phyloP scores from a whole-genome alignment of 179 eudicot species.

The Silene vulgaris region DNA sequence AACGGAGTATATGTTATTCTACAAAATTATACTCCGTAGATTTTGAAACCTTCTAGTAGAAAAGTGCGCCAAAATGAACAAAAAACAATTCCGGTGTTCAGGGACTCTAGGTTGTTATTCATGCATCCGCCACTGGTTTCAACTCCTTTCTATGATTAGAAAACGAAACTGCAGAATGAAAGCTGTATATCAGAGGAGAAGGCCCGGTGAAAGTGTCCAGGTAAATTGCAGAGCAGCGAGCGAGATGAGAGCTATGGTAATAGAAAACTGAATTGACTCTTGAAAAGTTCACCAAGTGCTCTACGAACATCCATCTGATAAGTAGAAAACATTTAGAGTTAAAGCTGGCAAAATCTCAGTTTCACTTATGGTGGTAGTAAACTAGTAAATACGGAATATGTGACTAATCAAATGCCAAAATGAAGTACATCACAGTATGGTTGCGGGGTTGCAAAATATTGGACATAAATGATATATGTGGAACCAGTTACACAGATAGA shows the following conservation, averaged over 20 bases:
- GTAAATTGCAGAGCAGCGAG: background rate
- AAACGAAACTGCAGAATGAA: background rate
- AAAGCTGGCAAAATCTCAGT: background rate
- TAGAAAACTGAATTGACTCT: slow-evolving; percentile 54
- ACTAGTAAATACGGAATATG: background rate
- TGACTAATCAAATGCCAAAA: background rate
- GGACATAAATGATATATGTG: background rate
- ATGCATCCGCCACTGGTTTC: background rate
- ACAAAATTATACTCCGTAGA: background rate
- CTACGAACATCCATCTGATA: slow-evolving; percentile 89
- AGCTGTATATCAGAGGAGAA: background rate
- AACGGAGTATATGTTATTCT: too few species aligned
- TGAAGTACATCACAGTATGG: background rate
- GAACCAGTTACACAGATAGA: background rate
- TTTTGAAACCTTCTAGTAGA: background rate
- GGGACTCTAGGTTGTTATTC: background rate
- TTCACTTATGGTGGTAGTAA: background rate
- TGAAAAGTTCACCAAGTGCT: slow-evolving; percentile 81
- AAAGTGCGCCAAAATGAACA: background rate
- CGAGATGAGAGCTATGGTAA: slow-evolving; percentile 30
- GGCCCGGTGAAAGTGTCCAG: background rate
- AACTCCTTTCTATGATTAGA: background rate
- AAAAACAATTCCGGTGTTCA: background rate
- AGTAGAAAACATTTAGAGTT: background rate
- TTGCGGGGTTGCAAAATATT: background rate